Evolutionary conservation across 2,329 filamentous ascomycete species (phyloP), one percentile per base, ranked within the genome.

Genomic region (Magnaporthiopsis poae): DNA sequence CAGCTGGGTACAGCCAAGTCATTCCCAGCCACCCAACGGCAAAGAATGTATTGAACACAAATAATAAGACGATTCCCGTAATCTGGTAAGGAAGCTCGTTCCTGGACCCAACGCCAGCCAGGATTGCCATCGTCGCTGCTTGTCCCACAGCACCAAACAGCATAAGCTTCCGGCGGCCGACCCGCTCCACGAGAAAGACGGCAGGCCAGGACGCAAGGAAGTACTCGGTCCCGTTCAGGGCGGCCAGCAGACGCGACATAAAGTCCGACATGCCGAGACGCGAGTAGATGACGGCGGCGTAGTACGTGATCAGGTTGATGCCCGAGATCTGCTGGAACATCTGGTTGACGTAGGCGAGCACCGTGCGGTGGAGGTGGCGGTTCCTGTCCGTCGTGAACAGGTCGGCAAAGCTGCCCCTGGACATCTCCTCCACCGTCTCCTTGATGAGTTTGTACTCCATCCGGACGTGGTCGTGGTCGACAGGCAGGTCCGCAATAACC

Each of bases 371-470:
- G 5, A 72, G 65, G 31, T 71, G 68, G 60, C 70, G 67, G 60
- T 71, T 64, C 63, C 68, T 67, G 67, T 66, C 67, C 61, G 68
- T 69, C 11, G 66, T 68, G 59, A 70, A 72, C 5, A 68, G 66
- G 35, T 71, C 70, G 15, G 66, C 62, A 27, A 71, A 72, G 1
- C 67, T 61, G 3, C 71, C 71, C 31, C 68, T 67, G 52, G 68
- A 69, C 70, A 71, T 78, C 73, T 92, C 89, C n/a, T 86, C 77
- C n/a, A 90, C 87, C 0, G 89, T 86, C 65, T 88, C 84, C 71
- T 85, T 84, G 69, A 82, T 82, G 59, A 78, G 77, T 3, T 71
- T 65, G 65, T 80, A 78, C 72, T 90, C 84, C 46, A 82, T 77
- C 59, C 82, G 77, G n/a, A 88, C 83, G 65, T 84, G 78, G 25